Evolutionary conservation across 2,329 filamentous ascomycete species (phyloP).

Genomic region (Phyllosticta citrichinensis): DNA sequence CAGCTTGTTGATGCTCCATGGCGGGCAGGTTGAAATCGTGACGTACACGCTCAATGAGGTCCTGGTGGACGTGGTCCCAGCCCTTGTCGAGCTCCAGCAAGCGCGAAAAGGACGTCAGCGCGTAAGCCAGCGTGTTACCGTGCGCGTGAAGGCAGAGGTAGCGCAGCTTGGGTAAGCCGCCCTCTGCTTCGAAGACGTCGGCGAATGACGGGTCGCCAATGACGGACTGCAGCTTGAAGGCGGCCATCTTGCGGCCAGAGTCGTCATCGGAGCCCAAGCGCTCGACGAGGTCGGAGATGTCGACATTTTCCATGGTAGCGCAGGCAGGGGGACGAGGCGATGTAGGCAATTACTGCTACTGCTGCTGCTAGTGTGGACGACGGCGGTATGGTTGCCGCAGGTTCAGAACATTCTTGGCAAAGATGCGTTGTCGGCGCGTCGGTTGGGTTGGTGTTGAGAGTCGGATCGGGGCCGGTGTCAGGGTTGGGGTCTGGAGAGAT

Average conservation of each 20-base stretch:
- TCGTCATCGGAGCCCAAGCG: constrained; percentile 60
- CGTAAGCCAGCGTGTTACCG: constrained; percentile 93
- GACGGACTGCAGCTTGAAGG: constrained; percentile 91
- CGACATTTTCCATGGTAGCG: constrained; percentile 42
- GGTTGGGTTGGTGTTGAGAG: not conserved
- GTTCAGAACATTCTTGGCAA: constrained; percentile 6
- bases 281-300: constrained; percentile 48
- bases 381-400: not conserved
- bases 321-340: not conserved
- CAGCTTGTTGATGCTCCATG: not conserved
- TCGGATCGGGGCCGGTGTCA: not conserved
- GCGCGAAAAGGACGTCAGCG: constrained; percentile 76
- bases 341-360: not conserved
- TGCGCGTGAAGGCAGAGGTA: constrained; percentile 74
- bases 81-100: constrained; percentile 95
- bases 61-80: constrained; percentile 77
- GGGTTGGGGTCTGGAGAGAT: not conserved
- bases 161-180: constrained; percentile 71
- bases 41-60: constrained; percentile 55
- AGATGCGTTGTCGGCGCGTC: not conserved
- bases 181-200: constrained; percentile 87
- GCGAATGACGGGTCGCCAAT: constrained; percentile 96
- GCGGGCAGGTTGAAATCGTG: not conserved
- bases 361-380: not conserved
- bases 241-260: constrained; percentile 93